These are phyloP conservation scores for Penicillium salamii DNA, from an alignment of 495 filamentous ascomycete genomes.

Conservation along the genomic window DNA sequence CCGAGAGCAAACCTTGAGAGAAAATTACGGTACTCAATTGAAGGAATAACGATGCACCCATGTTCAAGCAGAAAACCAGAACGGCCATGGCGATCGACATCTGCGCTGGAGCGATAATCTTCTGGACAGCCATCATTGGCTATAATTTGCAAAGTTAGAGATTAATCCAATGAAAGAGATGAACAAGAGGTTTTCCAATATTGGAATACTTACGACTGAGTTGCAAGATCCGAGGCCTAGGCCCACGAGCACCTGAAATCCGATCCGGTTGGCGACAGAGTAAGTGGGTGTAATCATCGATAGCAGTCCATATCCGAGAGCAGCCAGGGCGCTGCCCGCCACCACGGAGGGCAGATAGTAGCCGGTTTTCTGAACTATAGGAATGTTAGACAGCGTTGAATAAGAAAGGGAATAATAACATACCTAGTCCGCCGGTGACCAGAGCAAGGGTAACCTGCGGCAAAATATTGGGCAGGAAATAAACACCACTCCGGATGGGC, in stretches of 20 bases:
- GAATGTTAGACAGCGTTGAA: constrained; percentile 19
- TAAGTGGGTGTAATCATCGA: constrained; percentile 19
- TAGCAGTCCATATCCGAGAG: constrained; percentile 41
- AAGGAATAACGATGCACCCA: constrained; percentile 67
- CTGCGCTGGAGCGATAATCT: constrained; percentile 1
- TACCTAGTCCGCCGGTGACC: constrained; percentile 30
- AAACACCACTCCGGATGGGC: constrained; percentile 27
- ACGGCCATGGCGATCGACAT: constrained; percentile 45
- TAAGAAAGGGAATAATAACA: constrained; percentile 10
- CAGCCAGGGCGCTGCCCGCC: constrained; percentile 9
- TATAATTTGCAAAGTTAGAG: no score
- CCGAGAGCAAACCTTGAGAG: constrained; percentile 53
- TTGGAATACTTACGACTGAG: constrained; percentile 36
- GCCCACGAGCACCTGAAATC: constrained; percentile 54
- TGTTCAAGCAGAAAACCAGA: constrained; percentile 54
- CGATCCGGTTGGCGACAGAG: constrained; percentile 42
- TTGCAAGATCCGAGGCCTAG: constrained; percentile 42
- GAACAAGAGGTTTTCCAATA: no score
- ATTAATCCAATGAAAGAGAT: no score
- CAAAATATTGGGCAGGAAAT: constrained; percentile 36
- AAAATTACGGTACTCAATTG: constrained; percentile 67
- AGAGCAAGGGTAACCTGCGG: constrained; percentile 41
- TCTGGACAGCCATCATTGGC: constrained; percentile 50
- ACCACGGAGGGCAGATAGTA: constrained; percentile 45
- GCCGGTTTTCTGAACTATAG: constrained; percentile 30